Base-by-base conservation (phyloP, 306 rosid species). In the Rosa multiflora region DNA sequence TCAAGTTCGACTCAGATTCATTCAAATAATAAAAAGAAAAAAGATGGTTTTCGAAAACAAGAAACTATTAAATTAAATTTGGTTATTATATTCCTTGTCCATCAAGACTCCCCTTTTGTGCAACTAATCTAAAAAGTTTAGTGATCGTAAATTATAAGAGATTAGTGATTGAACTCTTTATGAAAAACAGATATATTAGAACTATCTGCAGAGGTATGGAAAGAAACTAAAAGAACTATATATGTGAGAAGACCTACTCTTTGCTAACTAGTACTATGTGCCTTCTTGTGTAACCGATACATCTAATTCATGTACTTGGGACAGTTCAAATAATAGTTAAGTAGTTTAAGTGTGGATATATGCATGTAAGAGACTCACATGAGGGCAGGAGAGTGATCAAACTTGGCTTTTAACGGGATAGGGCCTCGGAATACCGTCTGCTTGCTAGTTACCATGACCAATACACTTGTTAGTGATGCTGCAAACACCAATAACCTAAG, bases 321-420 rank as follows among this genome's bases (percentile, higher is more conserved):
- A 46, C 17, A 77, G 39, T 32, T 44, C 6, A 68, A 18, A 63
- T 10, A 26, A 10, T 23, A 26, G 37, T 10, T 9, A 23, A 23
- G 8, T 11, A 21, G 32, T 9, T 21, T 26, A 21, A 10, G 8
- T 61, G 67, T 23, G 7, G 35, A 58, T 7, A 23, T n/a, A 62
- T 62, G 40, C 5, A 62, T 62, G 67, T 26, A 63, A 32, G 7
- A 32, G 44, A 82, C 97, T 87, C 76, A 92, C 99, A 88, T 83
- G 76, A 86, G 88, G 40, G 99, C 94, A 2, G 98, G 96, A n/a
- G 97, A 89, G 81, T 95, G 15, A 26, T 84, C 82, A 70, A 91
- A 95, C 81, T 95, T 91, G 87, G 91, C 92, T 53, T 26, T 39
- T 9, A 49, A 0, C 0, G 79, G 76, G 7, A 6, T 0, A 48